Base-by-base conservation (phyloP, 352 stramenopile species). In the Thraustochytrium striatum region DNA sequence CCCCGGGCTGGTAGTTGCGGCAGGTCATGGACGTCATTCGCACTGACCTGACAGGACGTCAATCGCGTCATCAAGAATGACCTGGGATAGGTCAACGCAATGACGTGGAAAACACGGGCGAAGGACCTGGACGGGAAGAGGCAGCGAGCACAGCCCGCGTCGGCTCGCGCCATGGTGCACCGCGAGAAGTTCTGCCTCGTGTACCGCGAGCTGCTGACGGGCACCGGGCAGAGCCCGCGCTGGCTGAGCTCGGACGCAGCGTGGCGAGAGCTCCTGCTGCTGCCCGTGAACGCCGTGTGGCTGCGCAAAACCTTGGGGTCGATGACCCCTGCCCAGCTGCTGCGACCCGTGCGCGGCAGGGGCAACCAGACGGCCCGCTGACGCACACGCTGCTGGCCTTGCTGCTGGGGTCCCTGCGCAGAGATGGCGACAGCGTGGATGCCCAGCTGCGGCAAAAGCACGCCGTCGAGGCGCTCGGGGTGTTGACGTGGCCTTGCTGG, bases 381-480 rank as follows among this genome's bases (percentile, higher is more conserved):
- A 75, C 65, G 65, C 65, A 75, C 65, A 32, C 36, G 16, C 65
- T 75, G 11, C 21, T 75, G 35, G 32, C 30, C 35, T 43, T 39
- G 30, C 65, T 75, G 13, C 16, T 75, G 13, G 52, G 38, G 25
- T 70, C 65, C 5, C 9, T 61, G 28, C 28, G 62, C 21, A 72
- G 43, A 5, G 47, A 3, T 11, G 21, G 32, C 35, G 35, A 19
- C 44, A 0, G 44, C 32, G 11, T 55, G 43, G 25, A 11, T 8
- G 32, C 33, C 21, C 7, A 11, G n/a, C 5, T 75, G 11, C 44
- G 65, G 13, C 43, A 38, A 3, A 32, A 75, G 36, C 65, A 75
- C 39, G 65, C 65, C 5, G n/a, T 75, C 5, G 65, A 75, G 36
- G 28, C 50, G 3, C 65, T 75, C 9, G 65, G 32, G 8, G 52